Percentiles rank a stretch among this genome's conserved stretches.
phyloP scores from a whole-genome alignment of 225 moss, liverwort and hornwort species.

The Pleurozium schreberi region DNA sequence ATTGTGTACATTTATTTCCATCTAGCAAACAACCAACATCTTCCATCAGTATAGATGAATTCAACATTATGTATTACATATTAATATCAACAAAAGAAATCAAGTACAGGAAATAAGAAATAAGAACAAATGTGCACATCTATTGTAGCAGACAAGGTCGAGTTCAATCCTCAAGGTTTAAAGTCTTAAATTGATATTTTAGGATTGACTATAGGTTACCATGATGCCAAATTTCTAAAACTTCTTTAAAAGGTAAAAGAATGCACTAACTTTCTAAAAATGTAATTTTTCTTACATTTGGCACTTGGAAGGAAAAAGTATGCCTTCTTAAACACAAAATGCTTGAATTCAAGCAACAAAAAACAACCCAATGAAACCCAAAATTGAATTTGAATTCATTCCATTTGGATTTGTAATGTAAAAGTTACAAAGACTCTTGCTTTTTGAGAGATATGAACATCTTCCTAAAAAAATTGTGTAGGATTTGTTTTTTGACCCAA shows the following conservation, averaged over 20 bases:
- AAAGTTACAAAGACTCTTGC: not conserved
- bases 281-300: not conserved
- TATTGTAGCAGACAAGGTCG: not conserved
- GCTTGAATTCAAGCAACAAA: accelerated
- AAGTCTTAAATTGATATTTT: not conserved
- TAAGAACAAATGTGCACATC: not conserved
- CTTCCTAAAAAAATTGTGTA: no score
- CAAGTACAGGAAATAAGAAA: not conserved
- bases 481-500: not conserved
- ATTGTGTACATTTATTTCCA: not conserved
- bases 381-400: not conserved
- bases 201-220: not conserved
- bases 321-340: not conserved
- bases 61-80: no score
- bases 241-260: not conserved
- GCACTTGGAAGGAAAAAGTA: accelerated
- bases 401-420: not conserved
- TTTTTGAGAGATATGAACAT: no score
- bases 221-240: not conserved
- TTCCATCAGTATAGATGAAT: not conserved
- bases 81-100: no score
- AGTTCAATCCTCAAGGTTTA: not conserved
- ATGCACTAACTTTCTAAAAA: not conserved
- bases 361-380: accelerated
- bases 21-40: not conserved